Evolutionary conservation across 805 yeast species (phyloP).

Genomic region (Saccharomycopsis malanga): DNA sequence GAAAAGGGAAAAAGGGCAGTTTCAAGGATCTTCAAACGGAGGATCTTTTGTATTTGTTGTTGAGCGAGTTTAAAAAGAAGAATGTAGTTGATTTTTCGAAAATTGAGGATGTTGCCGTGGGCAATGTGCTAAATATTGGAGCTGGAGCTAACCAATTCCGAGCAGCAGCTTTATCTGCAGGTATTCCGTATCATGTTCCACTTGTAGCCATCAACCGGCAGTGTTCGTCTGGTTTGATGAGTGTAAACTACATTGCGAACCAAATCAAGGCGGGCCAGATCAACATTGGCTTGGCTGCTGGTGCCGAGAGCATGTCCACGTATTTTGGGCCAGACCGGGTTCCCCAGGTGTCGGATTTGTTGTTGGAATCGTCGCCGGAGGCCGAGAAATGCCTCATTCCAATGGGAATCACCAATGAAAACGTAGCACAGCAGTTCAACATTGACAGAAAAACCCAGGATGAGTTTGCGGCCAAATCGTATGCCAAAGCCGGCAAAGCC

Average conservation of each 20-base stretch:
- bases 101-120: slow-evolving; percentile 82
- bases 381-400: slow-evolving; percentile 82
- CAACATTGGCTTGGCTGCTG: slow-evolving; percentile 83
- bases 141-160: slow-evolving; percentile 95
- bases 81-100: slow-evolving; percentile 43
- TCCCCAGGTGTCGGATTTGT: slow-evolving; percentile 49
- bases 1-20: slow-evolving; percentile 81
- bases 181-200: slow-evolving; percentile 74
- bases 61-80: slow-evolving; percentile 53
- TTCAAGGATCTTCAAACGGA: slow-evolving; percentile 81
- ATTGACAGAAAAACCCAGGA: slow-evolving; percentile 73
- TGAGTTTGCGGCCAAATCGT: slow-evolving; percentile 81
- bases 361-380: slow-evolving; percentile 34
- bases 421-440: slow-evolving; percentile 63
- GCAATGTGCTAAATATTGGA: slow-evolving; percentile 86
- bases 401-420: slow-evolving; percentile 95
- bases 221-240: slow-evolving; percentile 91
- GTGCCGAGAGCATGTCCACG: slow-evolving; percentile 91
- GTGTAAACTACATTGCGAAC: slow-evolving; percentile 83
- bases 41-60: slow-evolving; percentile 61
- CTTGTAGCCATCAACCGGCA: slow-evolving; percentile 86
- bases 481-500: slow-evolving; percentile 77
- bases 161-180: slow-evolving; percentile 87
- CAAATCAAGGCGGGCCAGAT: slow-evolving; percentile 85
- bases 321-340: slow-evolving; percentile 78